A percentile compares a stretch with the other conserved stretches of the same genome.
Evolutionary conservation across 1,284 basidiomycete genomes (phyloP).

Genomic region (Violaceomyces palustris): DNA sequence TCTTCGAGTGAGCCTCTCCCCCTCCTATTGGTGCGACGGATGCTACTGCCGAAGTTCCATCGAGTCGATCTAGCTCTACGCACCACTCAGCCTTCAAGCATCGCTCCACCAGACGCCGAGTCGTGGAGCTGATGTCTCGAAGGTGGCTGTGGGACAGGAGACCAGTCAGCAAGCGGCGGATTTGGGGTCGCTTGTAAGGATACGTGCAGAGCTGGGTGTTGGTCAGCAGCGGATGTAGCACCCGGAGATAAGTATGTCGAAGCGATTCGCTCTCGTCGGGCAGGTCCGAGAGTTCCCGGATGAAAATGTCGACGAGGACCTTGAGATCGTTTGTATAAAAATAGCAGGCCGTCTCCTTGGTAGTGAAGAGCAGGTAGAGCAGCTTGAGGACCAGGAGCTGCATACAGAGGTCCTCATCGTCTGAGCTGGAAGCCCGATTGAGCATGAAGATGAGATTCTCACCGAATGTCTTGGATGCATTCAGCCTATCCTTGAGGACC

Average conservation of each 20-base stretch:
- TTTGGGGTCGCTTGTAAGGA: slow-evolving; percentile 87
- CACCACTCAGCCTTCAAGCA: slow-evolving; percentile 86
- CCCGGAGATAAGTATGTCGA: slow-evolving; percentile 92
- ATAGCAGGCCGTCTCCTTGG: slow-evolving; percentile 84
- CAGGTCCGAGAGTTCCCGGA: slow-evolving; percentile 82
- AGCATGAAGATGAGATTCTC: slow-evolving; percentile 99
- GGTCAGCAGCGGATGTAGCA: slow-evolving; percentile 87
- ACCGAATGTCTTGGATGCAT: slow-evolving; percentile 86
- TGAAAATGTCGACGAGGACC: slow-evolving; percentile 92
- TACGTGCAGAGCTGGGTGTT: slow-evolving; percentile 79
- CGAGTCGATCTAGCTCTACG: slow-evolving; percentile 50
- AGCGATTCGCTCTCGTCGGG: slow-evolving; percentile 93
- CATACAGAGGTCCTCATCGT: slow-evolving; percentile 82
- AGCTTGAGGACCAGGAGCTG: slow-evolving; percentile 91
- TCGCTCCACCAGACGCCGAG: slow-evolving; percentile 82
- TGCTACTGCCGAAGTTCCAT: slow-evolving; percentile 12
- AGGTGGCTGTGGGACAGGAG: slow-evolving; percentile 71
- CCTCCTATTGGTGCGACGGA: slow-evolving; percentile 31
- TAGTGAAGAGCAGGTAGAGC: slow-evolving; percentile 90
- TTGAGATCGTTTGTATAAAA: slow-evolving; percentile 97
- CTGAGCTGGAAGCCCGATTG: slow-evolving; percentile 65
- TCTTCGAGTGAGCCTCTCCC: slow-evolving; percentile 17
- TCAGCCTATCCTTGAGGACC: slow-evolving; percentile 74
- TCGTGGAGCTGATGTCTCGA: slow-evolving; percentile 67
- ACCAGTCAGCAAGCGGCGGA: slow-evolving; percentile 75